A percentile compares a stretch with the other conserved stretches of the same genome.
Evolutionary conservation across 805 yeast genomes (phyloP).

Genomic region (Saturnispora ahearnii): DNA sequence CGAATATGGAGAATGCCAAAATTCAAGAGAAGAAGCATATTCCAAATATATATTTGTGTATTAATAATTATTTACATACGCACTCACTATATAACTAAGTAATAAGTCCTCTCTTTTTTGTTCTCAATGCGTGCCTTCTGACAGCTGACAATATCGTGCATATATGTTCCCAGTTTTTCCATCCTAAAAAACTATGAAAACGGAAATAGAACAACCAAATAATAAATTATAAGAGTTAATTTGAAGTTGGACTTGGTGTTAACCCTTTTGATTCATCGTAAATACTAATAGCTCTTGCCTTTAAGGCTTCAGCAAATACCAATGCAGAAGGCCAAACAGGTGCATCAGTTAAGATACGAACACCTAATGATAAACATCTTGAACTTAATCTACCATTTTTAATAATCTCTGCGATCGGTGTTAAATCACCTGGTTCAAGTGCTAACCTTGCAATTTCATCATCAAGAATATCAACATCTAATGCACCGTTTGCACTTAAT

Average conservation of each 20-base stretch:
- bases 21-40: too few relatives aligned
- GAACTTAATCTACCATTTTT: slow-evolving; percentile 42
- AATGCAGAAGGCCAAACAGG: slow-evolving; percentile 82
- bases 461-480: slow-evolving; percentile 41
- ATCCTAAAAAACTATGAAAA: too few relatives aligned
- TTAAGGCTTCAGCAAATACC: slow-evolving; percentile 71
- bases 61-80: too few relatives aligned
- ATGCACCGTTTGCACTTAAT: slow-evolving; percentile 50
- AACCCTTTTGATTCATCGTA: slow-evolving; percentile 13
- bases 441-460: slow-evolving; percentile 43
- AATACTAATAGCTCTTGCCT: slow-evolving; percentile 46
- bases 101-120: too few relatives aligned
- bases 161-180: too few relatives aligned
- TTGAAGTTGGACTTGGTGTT: slow-evolving; percentile 1
- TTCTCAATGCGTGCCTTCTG: too few relatives aligned
- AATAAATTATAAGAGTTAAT: too few relatives aligned
- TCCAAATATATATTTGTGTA: too few relatives aligned
- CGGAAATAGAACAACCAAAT: too few relatives aligned
- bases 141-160: too few relatives aligned
- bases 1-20: too few relatives aligned
- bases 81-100: too few relatives aligned
- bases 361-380: slow-evolving; percentile 59
- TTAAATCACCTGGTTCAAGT: slow-evolving; percentile 36
- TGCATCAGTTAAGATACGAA: slow-evolving; percentile 70
- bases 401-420: slow-evolving; percentile 39